These are phyloP conservation scores for Athelia sp. DNA, from an alignment of 1,284 basidiomycete genomes.

Conservation along the genomic window DNA sequence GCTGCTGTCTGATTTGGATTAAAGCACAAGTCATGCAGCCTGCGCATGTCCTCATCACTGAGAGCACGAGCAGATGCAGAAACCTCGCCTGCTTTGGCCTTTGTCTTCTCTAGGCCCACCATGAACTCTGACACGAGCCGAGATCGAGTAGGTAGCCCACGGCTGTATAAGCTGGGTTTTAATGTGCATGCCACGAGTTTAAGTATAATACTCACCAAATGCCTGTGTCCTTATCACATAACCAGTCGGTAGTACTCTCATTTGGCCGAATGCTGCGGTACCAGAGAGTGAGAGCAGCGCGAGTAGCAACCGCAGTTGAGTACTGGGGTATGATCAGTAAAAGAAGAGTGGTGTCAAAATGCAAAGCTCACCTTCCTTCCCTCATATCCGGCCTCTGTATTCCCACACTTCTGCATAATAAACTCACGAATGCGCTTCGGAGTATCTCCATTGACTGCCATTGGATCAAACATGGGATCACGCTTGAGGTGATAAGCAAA, in stretches of 20 bases:
- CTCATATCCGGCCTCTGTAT: constrained; percentile 7
- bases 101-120: constrained; percentile 2
- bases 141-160: constrained; percentile 3
- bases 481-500: constrained; percentile 7
- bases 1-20: background rate
- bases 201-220: background rate
- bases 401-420: constrained; percentile 11
- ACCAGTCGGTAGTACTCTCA: background rate
- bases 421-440: constrained; percentile 7
- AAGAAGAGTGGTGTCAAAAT: background rate
- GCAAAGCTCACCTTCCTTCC: constrained; percentile 8
- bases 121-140: constrained; percentile 2
- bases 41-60: background rate
- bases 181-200: background rate
- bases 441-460: constrained; percentile 3
- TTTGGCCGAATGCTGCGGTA: background rate
- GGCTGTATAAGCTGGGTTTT: background rate
- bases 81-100: background rate
- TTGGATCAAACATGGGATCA: constrained; percentile 7
- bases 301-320: background rate
- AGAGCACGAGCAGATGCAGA: background rate
- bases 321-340: background rate
- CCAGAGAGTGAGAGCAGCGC: background rate
- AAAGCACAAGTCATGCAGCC: background rate
- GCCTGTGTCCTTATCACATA: background rate